Percentiles rank a stretch among this genome's conserved stretches.
These are phyloP conservation scores for Epithele typhae DNA, from an alignment of 768 basidiomycete genomes.

Conservation along the genomic window DNA sequence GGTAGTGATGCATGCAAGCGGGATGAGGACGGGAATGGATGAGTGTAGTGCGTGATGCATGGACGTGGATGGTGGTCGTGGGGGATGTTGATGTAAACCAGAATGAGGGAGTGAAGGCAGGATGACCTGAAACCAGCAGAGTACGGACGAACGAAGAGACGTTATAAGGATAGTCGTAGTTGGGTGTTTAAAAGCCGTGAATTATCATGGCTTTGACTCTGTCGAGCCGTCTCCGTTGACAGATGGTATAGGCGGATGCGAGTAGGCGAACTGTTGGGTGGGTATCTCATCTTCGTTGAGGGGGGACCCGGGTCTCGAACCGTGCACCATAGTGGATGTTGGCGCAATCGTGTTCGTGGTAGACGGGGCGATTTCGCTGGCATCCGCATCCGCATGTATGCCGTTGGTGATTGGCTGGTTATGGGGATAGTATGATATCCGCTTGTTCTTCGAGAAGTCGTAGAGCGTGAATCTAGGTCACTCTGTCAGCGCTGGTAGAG, in stretches of 20 bases:
- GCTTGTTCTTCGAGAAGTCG: conserved; percentile 69
- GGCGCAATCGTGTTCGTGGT: conserved; percentile 38
- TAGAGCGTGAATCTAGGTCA: conserved; percentile 77
- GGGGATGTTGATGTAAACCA: conserved; percentile 1
- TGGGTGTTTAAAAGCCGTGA: no score
- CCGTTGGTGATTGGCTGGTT: conserved; percentile 54
- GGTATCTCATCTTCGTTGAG: conserved; percentile 15
- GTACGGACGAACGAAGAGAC: conserved; percentile 6
- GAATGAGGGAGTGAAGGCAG: no score
- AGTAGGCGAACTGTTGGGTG: conserved; percentile 1
- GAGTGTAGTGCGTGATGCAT: neutral
- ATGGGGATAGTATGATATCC: conserved; percentile 86
- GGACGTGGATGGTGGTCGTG: neutral
- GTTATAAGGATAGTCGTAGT: no score
- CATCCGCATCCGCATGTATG: conserved; percentile 17
- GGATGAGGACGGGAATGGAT: neutral
- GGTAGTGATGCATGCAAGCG: conserved; percentile 6
- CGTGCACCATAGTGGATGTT: conserved; percentile 40
- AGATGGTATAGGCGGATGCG: conserved; percentile 27
- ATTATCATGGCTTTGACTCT: neutral
- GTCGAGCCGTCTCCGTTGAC: conserved; percentile 25
- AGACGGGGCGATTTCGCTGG: conserved; percentile 28
- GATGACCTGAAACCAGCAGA: neutral
- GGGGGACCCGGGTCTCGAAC: conserved; percentile 39
- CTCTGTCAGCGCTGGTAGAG: neutral